These are phyloP conservation scores for Tuber magnatum DNA, from an alignment of 495 filamentous ascomycete species.

Conservation along the genomic window DNA sequence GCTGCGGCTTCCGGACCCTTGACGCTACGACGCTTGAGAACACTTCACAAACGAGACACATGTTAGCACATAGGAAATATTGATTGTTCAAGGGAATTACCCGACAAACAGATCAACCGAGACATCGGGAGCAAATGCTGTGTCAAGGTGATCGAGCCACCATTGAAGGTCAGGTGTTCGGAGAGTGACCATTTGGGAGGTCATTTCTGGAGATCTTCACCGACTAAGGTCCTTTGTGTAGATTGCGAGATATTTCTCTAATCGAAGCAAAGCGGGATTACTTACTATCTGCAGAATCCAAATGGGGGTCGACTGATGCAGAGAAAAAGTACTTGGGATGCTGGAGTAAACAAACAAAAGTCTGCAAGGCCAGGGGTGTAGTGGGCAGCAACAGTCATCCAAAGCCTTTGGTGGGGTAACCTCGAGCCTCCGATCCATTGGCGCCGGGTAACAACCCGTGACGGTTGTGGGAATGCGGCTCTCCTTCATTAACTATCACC, in stretches of 20 bases:
- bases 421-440: background rate
- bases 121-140: slow-evolving; percentile 24
- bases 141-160: slow-evolving; percentile 41
- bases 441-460: background rate
- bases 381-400: background rate
- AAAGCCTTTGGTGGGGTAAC: background rate
- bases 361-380: background rate
- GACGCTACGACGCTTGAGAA: slow-evolving; percentile 80
- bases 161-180: slow-evolving; percentile 38
- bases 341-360: background rate
- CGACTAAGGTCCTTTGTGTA: background rate
- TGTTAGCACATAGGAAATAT: background rate
- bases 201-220: slow-evolving; percentile 20
- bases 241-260: background rate
- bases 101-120: slow-evolving; percentile 37
- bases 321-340: background rate
- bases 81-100: slow-evolving; percentile 5
- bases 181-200: slow-evolving; percentile 32
- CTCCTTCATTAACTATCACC: background rate
- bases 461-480: background rate
- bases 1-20: slow-evolving; percentile 79
- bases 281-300: background rate
- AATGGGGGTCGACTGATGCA: background rate
- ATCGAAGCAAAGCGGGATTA: background rate
- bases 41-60: slow-evolving; percentile 13